Conservation (phyloP, 73 alveolate genomes). For the Symbiodinium natans region DNA sequence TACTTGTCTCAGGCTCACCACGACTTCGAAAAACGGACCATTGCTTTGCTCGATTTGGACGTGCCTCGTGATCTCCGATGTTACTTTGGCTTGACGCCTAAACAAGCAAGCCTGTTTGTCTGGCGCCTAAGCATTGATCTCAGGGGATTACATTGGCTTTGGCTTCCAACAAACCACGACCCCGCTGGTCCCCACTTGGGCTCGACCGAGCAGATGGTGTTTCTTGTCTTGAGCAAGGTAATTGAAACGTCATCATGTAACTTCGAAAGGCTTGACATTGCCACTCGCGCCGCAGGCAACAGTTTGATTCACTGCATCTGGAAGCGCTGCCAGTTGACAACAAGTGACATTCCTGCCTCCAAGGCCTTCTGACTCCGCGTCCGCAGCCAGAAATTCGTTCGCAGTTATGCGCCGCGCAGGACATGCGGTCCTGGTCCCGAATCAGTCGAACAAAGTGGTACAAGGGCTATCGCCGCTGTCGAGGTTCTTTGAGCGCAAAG, state of each 20-base stretch:
- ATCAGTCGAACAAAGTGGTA: too few relatives aligned
- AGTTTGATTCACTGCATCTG: too few relatives aligned
- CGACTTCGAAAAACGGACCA: background rate
- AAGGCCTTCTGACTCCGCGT: too few relatives aligned
- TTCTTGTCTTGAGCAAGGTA: background rate
- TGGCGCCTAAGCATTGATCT: background rate
- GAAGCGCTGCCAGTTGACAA: too few relatives aligned
- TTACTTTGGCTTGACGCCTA: background rate
- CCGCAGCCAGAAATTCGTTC: too few relatives aligned
- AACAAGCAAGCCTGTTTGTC: background rate
- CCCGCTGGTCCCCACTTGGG: background rate
- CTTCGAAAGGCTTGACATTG: too few relatives aligned
- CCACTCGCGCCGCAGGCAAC: background rate
- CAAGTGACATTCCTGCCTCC: too few relatives aligned
- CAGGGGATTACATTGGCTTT: background rate
- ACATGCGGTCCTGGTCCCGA: too few relatives aligned
- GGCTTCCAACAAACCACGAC: background rate
- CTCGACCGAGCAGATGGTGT: background rate
- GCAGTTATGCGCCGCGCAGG: too few relatives aligned
- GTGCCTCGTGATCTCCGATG: background rate
- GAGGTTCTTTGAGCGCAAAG: too few relatives aligned
- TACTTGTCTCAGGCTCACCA: background rate
- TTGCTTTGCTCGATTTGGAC: background rate
- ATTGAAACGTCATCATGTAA: background rate
- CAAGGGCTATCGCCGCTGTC: too few relatives aligned